Conservation (phyloP, 139 green algal genomes). For the Micractinium sp. region DNA sequence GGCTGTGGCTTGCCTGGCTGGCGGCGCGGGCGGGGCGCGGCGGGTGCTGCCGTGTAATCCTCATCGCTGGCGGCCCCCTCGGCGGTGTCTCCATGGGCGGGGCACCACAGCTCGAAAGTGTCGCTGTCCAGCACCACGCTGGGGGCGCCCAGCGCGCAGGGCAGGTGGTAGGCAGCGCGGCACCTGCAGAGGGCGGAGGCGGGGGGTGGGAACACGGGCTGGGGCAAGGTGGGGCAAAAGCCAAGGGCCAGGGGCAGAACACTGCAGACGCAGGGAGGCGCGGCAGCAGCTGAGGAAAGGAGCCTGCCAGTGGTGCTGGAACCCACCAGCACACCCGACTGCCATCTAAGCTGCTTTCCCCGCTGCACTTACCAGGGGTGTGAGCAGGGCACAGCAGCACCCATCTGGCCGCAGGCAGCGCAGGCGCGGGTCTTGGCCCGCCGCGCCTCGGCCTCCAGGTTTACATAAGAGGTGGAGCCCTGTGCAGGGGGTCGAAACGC, state of each 20-base stretch:
- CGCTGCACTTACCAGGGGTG: conserved; percentile 18
- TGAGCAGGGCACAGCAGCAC: conserved; percentile 32
- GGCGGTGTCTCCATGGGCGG: conserved; percentile 23
- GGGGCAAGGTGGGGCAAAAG: background rate
- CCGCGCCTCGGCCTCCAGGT: conserved; percentile 34
- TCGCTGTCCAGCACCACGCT: conserved; percentile 32
- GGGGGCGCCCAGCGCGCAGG: conserved; percentile 19
- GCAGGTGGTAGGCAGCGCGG: conserved; percentile 35
- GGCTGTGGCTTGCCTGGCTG: background rate
- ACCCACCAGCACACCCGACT: background rate
- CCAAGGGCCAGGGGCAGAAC: background rate
- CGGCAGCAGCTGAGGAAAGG: background rate
- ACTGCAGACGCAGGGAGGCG: background rate
- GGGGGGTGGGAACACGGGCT: background rate
- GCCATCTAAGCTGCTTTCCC: background rate
- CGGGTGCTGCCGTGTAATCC: background rate
- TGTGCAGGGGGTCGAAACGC: background rate
- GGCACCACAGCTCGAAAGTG: conserved; percentile 41
- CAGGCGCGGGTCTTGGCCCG: conserved; percentile 8
- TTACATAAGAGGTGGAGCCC: conserved; percentile 35
- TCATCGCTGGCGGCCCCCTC: conserved; percentile 17
- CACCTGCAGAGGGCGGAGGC: conserved; percentile 1
- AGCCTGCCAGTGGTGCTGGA: background rate
- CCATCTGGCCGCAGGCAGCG: conserved; percentile 13
- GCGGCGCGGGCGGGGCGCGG: background rate